These are phyloP conservation scores for Backusella tuberculispora DNA, from an alignment of 192 early-diverging fungal species.

Conservation along the genomic window DNA sequence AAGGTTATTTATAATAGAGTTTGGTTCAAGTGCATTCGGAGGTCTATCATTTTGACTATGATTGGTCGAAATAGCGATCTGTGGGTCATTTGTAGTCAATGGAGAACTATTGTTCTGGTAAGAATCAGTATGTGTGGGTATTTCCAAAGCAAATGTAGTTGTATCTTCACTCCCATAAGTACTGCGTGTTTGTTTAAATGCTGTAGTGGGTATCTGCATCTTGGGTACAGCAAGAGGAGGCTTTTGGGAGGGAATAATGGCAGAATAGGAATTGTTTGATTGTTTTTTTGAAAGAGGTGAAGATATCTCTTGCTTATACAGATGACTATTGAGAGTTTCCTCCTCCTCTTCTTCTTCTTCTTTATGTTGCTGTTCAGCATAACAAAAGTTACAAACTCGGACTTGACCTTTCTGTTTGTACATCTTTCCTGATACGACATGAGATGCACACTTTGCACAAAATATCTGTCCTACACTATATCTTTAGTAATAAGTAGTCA, in stretches of 20 bases:
- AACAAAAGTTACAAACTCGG: conserved; percentile 70
- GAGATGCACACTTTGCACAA: conserved; percentile 74
- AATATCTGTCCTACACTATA: conserved; percentile 65
- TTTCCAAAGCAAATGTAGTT: conserved; percentile 37
- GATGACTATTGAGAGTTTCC: no score
- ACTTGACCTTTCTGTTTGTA: conserved; percentile 73
- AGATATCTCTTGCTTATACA: not conserved
- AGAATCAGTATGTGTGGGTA: conserved; percentile 14
- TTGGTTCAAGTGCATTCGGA: not conserved
- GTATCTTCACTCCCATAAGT: conserved; percentile 38
- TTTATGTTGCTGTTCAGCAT: conserved; percentile 55
- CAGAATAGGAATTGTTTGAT: conserved; percentile 1
- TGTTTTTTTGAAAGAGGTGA: not conserved
- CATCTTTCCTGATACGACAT: conserved; percentile 65
- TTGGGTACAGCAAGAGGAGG: conserved; percentile 36
- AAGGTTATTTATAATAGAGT: not conserved
- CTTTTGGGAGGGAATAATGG: conserved; percentile 37
- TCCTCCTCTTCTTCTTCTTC: conserved; percentile 17
- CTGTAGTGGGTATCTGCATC: conserved; percentile 43
- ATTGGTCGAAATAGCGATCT: conserved; percentile 1
- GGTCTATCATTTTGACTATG: not conserved
- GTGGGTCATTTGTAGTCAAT: not conserved
- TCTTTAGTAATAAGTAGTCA: conserved; percentile 1
- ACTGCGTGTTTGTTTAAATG: conserved; percentile 33
- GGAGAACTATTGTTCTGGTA: not conserved